Percentiles rank a stretch among this genome's conserved stretches.
phyloP scores from a whole-genome alignment of 139 green algal genomes.

The Closterium sp. region DNA sequence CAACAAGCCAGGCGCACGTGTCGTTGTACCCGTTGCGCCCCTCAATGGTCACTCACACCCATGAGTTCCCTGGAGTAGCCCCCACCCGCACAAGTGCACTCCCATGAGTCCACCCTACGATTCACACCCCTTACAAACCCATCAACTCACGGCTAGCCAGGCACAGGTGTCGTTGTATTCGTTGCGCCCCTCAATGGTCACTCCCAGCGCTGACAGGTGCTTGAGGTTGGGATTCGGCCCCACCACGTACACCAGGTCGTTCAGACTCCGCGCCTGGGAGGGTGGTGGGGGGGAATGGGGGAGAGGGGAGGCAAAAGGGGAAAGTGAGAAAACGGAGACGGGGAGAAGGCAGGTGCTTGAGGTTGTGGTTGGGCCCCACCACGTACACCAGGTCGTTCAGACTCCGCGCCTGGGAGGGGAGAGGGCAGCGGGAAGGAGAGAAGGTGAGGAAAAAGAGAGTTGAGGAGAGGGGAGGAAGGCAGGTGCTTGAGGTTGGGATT shows the following conservation, averaged over 20 bases:
- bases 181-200: slow-evolving; percentile 12
- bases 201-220: slow-evolving; percentile 2
- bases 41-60: slow-evolving; percentile 7
- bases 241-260: slow-evolving; percentile 18
- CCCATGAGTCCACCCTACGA: not conserved
- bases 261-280: not conserved
- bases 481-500: no score
- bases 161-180: slow-evolving; percentile 7
- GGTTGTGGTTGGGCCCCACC: slow-evolving; percentile 4
- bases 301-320: no score
- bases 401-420: slow-evolving; percentile 21
- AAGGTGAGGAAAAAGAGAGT: no score
- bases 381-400: slow-evolving; percentile 23
- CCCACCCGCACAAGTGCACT: no score
- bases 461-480: no score
- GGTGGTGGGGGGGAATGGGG: no score
- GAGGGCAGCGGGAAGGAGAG: no score
- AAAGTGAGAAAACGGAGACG: no score
- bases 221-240: not conserved
- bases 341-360: no score
- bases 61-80: no score
- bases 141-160: slow-evolving; percentile 9
- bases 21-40: slow-evolving; percentile 1
- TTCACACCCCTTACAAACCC: no score
- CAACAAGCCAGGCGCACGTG: slow-evolving; percentile 1